Evolutionary conservation across 2,329 filamentous ascomycete genomes (phyloP), one percentile per base, ranked within the genome.

Genomic region (Aspergillus fructus): DNA sequence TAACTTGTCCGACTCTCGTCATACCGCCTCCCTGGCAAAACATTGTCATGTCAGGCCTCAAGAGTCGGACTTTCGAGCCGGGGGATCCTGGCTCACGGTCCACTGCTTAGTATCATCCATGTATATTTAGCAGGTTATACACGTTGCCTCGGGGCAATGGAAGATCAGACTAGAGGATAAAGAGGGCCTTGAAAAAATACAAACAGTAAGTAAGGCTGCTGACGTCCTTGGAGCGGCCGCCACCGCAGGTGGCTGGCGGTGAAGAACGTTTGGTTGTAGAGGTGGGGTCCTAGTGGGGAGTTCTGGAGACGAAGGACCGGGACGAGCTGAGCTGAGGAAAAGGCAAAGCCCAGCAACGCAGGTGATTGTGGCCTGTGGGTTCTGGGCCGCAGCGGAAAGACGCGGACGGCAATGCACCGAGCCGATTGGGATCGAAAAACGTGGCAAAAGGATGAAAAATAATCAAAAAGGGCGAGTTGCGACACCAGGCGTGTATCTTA

Each of bases 331-430:
- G 43, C 47, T 55, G 52, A 61, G 55, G 53, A 40, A 50, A 39
- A 30, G 7, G 21, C 34, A 40, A 17, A 41, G 23, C 46, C 30
- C 33, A 50, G 51, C 58, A 56, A 57, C 56, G 59, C 57, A 61
- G 59, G 59, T 60, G 58, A 59, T 49, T 60, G 66, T 68, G 67
- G 66, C 61, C 67, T 64, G 56, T 64, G 64, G 67, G 57, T 60
- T 48, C 33, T 49, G 47, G 47, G 47, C 47, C 47, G 63, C 63
- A 67, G 64, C 68, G 68, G 68, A 70, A 69, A 68, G 66, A 68
- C 60, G 66, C 68, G 68, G 68, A 69, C 68, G 67, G 67, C 63
- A 70, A 68, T 68, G 68, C 68, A 70, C 56, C 61, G 59, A 55
- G 62, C 68, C 68, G 68, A 68, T 67, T 66, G 65, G 68, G 64